Evolutionary conservation across 352 stramenopile genomes (phyloP), one percentile per base, ranked within the genome.

Genomic region (Elongisporangium undulatum): DNA sequence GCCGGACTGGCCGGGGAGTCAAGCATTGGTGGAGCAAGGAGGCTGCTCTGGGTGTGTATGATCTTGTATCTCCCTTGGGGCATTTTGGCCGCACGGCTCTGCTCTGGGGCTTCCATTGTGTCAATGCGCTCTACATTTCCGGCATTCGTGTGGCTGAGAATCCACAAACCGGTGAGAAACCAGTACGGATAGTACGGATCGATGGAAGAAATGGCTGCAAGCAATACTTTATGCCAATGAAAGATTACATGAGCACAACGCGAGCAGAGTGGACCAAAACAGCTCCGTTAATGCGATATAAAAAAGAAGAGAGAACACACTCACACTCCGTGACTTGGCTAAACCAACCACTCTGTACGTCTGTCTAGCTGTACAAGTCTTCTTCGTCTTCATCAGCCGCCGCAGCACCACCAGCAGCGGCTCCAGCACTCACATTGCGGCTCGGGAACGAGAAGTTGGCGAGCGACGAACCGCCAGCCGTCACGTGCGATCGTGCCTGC

Each of bases 391-490:
- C 94, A 34, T 96, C 93, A 9, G 87, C 95, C 17, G 77, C 87
- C 5, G 76, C 77, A 1, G 76, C 67, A 8, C 69, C 77, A 38
- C 71, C 89, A 51, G 63, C 85, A 53, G 64, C 63, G 49, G 48
- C 57, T 6, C 59, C 71, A 51, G 74, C 71, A 55, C 65, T 82
- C 49, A 84, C 72, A 52, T 85, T 90, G 65, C 74, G 77, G 58
- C 82, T 77, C 39, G 85, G 96, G 82, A 99, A 99, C 19, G 93
- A 84, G 83, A 99, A 99, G 45, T 94, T 98, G n/a, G 92, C 87
- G 34, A 99, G 75, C 65, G 95, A 98, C 9, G 80, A 88, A 45
- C 96, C 89, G 53, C 92, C 91, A 22, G 89, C 77, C 53, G 74
- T 97, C 61, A 99, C 96, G 69, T 98, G 91, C 49, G 93, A 97